Base-by-base conservation (phyloP, 768 basidiomycete species). In the Boletus coccyginus region DNA sequence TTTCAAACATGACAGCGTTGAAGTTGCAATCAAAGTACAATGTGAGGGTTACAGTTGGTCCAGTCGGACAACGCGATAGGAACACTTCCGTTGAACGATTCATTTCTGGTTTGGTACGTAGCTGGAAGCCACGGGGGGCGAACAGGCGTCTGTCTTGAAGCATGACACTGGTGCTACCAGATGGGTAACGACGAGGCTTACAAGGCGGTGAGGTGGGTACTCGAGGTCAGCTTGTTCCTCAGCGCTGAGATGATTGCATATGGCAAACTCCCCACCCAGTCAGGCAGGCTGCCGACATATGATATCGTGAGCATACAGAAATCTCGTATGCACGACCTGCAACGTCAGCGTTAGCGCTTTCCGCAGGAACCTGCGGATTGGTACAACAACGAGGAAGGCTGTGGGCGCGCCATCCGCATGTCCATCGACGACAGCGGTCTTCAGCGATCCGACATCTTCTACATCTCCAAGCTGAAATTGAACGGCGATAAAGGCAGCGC, bases 381-480 rank as follows among this genome's bases (percentile, higher is more conserved):
- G 58, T 57, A 54, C 33, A 1, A 44, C 65, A 88, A 90, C 71
- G 88, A 91, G 67, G 72, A 68, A 46, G 81, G 86, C 59, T 83
- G 81, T 53, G 86, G 87, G 6, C 69, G 74, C 27, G 87, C 85
- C 31, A 82, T 90, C 64, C 72, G 72, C 53, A 78, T 80, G 59
- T 86, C 82, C 63, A 78, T 81, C 68, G 61, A 69, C 11, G 66
- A 69, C 44, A 68, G 77, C n/a, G 71, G 72, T 50, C 78, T 78
- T 11, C 80, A 55, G 17, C 38, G 41, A 36, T 53, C 49, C 83
- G 47, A 80, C 19, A 78, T 92, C 62, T 88, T 83, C 75, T 87
- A 82, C 69, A 88, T 85, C 32, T 88, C 86, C 19, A 88, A 90
- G 71, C 76, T 88, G 48, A 85, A 78, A 71, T 58, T 69, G 49